Evolutionary conservation across 371 early-diverging fungal species (phyloP), one percentile per base, ranked within the genome.

Genomic region (Mucor plumbeus): DNA sequence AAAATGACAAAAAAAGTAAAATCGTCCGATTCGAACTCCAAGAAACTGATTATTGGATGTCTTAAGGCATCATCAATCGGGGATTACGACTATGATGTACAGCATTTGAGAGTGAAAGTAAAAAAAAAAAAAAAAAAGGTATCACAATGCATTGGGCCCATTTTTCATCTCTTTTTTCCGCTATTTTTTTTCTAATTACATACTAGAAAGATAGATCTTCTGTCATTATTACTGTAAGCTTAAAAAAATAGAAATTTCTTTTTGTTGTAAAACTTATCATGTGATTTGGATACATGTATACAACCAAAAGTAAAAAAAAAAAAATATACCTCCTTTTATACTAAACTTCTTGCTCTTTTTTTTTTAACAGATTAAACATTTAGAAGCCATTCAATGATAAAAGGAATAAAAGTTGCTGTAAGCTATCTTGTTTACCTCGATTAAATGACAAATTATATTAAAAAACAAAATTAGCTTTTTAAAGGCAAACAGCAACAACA

Each of bases 391-490:
- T 53, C 58, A 62, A 80, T 80, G 80, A 75, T 80, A 53, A 80
- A 80, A 65, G 80, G 80, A 63, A 65, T 80, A n/a, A 80, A 80
- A 69, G 78, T 75, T 54, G 80, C 73, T 65, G 80, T 80, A 75
- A 70, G 78, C 36, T 34, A 48, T 39, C 43, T 14, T 36, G 21
- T 31, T 48, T 48, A 26, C 17, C 34, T 38, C 38, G 38, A 9
- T 38, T 38, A 26, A 5, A 7, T 26, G 10, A 40, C 50, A 34
- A 34, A 19, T 43, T 48, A 13, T 54, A 36, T 55, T 31, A 17
- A 55, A 35, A n/a, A 17, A 41, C 21, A 13, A 39, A 15, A 11
- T 38, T 61, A 81, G 81, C 75, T 81, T 70, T 76, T 76, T n/a
- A 78, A 78, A 63, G 74, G 64, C 55, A 72, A 72, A 71, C 67